A percentile compares a stretch with the other conserved stretches of the same genome.
These are phyloP conservation scores for Hansenula anomala DNA, from an alignment of 1,139 yeast species.

Conservation along the genomic window DNA sequence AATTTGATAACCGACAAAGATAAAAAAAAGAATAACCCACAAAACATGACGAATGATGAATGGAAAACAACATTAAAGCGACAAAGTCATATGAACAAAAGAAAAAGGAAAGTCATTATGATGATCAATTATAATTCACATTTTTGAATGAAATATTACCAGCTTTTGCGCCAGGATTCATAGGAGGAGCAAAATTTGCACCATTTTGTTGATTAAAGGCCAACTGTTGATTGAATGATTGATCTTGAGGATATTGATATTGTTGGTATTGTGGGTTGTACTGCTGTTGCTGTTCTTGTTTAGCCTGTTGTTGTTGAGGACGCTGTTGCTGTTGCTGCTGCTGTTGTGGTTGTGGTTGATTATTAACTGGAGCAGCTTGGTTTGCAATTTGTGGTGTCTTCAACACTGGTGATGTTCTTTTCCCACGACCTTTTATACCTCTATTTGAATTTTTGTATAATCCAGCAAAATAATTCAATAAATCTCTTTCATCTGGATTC, in stretches of 20 bases:
- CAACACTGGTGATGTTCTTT: constrained; percentile 26
- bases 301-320: constrained; percentile 3
- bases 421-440: constrained; percentile 90
- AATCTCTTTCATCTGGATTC: constrained; percentile 60
- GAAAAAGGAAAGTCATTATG: too few relatives aligned
- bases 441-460: constrained; percentile 83
- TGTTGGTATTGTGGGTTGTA: constrained; percentile 1
- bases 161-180: constrained; percentile 1
- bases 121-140: constrained; percentile 7
- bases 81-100: too few relatives aligned
- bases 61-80: too few relatives aligned
- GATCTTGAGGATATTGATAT: neutral
- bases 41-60: too few relatives aligned
- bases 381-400: neutral
- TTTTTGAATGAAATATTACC: constrained; percentile 12
- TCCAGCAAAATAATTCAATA: constrained; percentile 72
- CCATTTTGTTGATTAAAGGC: constrained; percentile 1
- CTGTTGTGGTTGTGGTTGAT: neutral
- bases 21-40: too few relatives aligned
- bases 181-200: neutral
- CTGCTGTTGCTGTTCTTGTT: constrained; percentile 3
- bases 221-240: neutral
- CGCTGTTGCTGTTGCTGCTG: neutral
- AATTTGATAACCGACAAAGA: too few relatives aligned
- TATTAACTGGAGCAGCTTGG: constrained; percentile 1